Conservation (phyloP, 257 asterid genomes). For the Solanum dulcamara region DNA sequence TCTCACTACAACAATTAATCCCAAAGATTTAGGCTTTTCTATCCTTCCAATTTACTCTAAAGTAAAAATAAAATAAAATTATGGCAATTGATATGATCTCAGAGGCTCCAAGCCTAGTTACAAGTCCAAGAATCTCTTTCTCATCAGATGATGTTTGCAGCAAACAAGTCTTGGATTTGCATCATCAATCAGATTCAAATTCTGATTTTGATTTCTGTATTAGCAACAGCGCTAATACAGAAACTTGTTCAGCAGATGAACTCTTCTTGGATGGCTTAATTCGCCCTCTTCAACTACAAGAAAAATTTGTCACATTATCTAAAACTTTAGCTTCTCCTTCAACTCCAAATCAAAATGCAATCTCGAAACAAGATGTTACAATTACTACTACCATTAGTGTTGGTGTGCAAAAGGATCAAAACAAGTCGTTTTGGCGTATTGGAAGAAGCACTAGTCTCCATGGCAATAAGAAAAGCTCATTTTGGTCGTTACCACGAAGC, state of each 20-base stretch:
- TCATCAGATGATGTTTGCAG: slow-evolving; percentile 17
- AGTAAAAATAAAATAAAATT: neutral
- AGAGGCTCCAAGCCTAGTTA: slow-evolving; percentile 11
- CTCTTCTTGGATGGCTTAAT: slow-evolving; percentile 31
- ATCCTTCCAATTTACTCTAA: neutral
- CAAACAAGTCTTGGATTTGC: neutral
- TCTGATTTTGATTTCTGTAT: slow-evolving; percentile 31
- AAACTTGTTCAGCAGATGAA: slow-evolving; percentile 31
- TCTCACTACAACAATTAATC: neutral
- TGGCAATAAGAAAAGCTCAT: slow-evolving; percentile 21
- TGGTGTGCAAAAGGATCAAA: slow-evolving; percentile 1
- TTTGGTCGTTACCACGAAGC: slow-evolving; percentile 38
- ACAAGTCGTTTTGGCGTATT: slow-evolving; percentile 21
- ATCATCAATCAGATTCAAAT: neutral
- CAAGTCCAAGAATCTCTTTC: slow-evolving; percentile 34
- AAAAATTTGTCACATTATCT: slow-evolving; percentile 6
- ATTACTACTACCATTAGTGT: neutral
- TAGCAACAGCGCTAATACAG: slow-evolving; percentile 1
- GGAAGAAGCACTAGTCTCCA: slow-evolving; percentile 34
- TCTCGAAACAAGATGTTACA: neutral
- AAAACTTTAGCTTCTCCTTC: neutral
- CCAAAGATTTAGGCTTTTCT: neutral
- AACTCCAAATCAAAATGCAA: slow-evolving; percentile 5
- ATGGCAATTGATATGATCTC: slow-evolving; percentile 24
- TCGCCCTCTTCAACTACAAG: slow-evolving; percentile 25